Base-by-base conservation (phyloP, 148 eudicot species). In the Rhododendron griersonianum region DNA sequence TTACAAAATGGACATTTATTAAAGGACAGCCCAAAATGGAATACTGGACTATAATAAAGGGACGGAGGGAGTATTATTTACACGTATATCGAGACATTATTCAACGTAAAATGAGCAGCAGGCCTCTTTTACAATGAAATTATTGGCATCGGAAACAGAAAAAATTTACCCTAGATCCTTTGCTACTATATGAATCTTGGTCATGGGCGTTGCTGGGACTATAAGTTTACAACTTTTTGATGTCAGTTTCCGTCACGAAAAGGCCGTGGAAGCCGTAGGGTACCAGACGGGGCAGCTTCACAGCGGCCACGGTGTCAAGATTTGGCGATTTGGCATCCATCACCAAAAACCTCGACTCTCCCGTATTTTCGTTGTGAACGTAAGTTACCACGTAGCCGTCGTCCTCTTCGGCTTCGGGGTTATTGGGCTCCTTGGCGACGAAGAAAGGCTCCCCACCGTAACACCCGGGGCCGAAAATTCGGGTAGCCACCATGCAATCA, bases 241-340 rank as follows among this genome's bases (percentile, higher is more conserved):
- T 92, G 85, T 92, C 90, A 37, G 76, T 90, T 85, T 93, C 92
- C 44, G 81, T 89, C 13, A 95, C 90, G 84, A 95, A 95, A 33
- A 93, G 78, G n/a, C 98, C 98, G 84, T 95, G 98, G 39, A 93
- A 92, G 16, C 98, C 98, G 25, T 90, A 95, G 0, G 98, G 98
- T 28, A 95, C 95, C 57, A 96, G 90, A 2, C 87, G 87, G 0
- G 98, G 98, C 77, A 95, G 65, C 84, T 87, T 90, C 81, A 93
- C 94, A 1, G 82, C 85, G 5, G 93, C 95, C 63, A 95, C 89
- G 48, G 87, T 84, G 5, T 92, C 94, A 30, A 95, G 93, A n/a
- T 48, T 53, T 3, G 93, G 94, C 1, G 96, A 90, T 86, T 92
- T 92, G 0, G 94, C 93, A 85, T 93, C 95, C 95, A 93, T 91